Evolutionary conservation across 352 stramenopile genomes (phyloP).

Genomic region (Lagenidium sp.): DNA sequence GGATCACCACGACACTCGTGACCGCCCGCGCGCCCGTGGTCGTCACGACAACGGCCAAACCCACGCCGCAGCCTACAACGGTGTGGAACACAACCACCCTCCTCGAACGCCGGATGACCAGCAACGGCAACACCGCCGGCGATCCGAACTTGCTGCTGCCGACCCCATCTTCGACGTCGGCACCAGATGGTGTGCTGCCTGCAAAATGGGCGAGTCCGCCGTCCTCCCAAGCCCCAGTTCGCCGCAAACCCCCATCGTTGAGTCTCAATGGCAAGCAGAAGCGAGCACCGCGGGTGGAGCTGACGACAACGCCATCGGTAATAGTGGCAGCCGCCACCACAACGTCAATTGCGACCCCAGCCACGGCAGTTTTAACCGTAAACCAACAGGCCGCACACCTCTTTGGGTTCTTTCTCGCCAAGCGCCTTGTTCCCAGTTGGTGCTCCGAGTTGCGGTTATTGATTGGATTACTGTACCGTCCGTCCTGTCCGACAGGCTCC

Average conservation of each 20-base stretch:
- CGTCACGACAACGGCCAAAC: constrained; percentile 2
- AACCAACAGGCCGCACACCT: background rate
- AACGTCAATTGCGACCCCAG: no score
- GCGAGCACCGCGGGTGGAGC: constrained; percentile 4
- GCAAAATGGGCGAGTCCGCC: background rate
- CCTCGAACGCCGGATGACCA: constrained; percentile 32
- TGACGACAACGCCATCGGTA: background rate
- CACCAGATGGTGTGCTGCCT: background rate
- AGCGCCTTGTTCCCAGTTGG: background rate
- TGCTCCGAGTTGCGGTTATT: background rate
- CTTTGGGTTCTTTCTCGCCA: background rate
- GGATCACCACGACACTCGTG: constrained; percentile 14
- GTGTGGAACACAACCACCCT: constrained; percentile 37
- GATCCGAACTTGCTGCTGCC: background rate
- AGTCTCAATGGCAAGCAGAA: constrained; percentile 3
- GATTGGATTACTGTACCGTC: constrained; percentile 6
- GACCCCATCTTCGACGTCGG: background rate
- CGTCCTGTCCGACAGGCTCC: no score
- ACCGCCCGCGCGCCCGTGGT: constrained; percentile 3
- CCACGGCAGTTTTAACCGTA: no score
- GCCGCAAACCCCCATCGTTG: constrained; percentile 1
- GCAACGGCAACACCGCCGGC: background rate
- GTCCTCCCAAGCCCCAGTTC: background rate
- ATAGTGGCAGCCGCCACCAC: no score
- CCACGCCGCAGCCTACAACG: no score